These are phyloP conservation scores for Naganishia vishniacii DNA, from an alignment of 768 basidiomycete species.

Conservation along the genomic window DNA sequence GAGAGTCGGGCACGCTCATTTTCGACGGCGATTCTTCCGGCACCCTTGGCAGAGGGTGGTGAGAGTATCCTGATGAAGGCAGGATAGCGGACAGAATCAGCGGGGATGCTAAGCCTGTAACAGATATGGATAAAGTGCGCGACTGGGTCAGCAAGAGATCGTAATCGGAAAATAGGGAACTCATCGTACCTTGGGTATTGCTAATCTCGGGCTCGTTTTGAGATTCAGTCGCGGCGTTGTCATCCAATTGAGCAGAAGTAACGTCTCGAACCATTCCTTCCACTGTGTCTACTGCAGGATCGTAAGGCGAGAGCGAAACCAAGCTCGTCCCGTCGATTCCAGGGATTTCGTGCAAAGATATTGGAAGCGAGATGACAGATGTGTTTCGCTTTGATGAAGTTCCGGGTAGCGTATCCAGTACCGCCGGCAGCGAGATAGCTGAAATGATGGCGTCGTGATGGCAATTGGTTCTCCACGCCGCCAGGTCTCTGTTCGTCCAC, in stretches of 20 bases:
- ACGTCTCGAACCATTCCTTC: too few relatives aligned
- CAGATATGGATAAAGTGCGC: not conserved
- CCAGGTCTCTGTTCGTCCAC: not conserved
- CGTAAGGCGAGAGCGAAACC: not conserved
- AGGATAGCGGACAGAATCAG: not conserved
- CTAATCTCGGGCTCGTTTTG: too few relatives aligned
- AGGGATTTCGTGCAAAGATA: not conserved
- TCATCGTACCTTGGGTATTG: too few relatives aligned
- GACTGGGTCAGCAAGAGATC: not conserved
- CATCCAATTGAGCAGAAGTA: too few relatives aligned
- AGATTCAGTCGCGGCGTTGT: too few relatives aligned
- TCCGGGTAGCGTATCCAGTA: not conserved
- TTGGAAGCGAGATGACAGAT: slow-evolving; percentile 2
- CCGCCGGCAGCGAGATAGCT: not conserved
- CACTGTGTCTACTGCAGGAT: too few relatives aligned
- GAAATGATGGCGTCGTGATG: not conserved
- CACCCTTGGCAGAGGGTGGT: slow-evolving; percentile 4
- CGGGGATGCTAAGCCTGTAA: not conserved
- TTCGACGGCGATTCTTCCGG: slow-evolving; percentile 18
- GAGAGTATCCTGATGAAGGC: not conserved
- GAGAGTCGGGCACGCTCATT: not conserved
- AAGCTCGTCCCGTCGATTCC: not conserved
- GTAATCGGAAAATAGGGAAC: too few relatives aligned
- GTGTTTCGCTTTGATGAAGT: not conserved
- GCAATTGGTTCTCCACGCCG: slow-evolving; percentile 2